phyloP scores from a whole-genome alignment of 2,329 filamentous ascomycete genomes.

The Aureobasidium sp. region DNA sequence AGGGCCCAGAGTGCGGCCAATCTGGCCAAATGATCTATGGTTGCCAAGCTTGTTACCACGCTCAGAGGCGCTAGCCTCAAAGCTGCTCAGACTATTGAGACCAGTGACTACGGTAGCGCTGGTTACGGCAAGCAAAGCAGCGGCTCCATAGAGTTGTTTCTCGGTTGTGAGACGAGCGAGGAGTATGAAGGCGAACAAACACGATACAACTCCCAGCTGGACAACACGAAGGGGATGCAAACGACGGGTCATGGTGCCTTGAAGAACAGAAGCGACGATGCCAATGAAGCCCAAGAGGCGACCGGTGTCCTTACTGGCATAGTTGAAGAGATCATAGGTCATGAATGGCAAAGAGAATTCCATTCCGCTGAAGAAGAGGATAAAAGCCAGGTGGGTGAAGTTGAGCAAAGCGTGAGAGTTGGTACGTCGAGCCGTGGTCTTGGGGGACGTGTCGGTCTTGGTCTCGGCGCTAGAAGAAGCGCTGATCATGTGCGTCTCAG shows the following conservation, averaged over 20 bases:
- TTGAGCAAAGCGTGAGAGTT: slow-evolving; percentile 83
- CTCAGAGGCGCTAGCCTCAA: slow-evolving; percentile 75
- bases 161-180: slow-evolving; percentile 65
- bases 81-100: slow-evolving; percentile 82
- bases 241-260: slow-evolving; percentile 83
- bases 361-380: slow-evolving; percentile 96
- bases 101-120: slow-evolving; percentile 93
- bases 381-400: slow-evolving; percentile 77
- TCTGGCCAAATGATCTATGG: slow-evolving; percentile 73
- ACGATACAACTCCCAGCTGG: slow-evolving; percentile 69
- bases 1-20: slow-evolving; percentile 79
- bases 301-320: slow-evolving; percentile 72
- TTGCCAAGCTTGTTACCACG: slow-evolving; percentile 81
- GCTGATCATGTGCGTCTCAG: slow-evolving; percentile 64
- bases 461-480: slow-evolving; percentile 16
- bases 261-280: slow-evolving; percentile 81
- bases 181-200: slow-evolving; percentile 71
- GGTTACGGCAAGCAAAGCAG: slow-evolving; percentile 77
- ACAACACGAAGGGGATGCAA: slow-evolving; percentile 75
- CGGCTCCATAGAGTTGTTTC: slow-evolving; percentile 68
- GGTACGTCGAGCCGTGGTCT: slow-evolving; percentile 45
- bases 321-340: slow-evolving; percentile 88
- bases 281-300: slow-evolving; percentile 85
- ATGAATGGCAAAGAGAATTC: slow-evolving; percentile 97
- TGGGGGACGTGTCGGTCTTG: slow-evolving; percentile 17